phyloP scores from a whole-genome alignment of 805 yeast species.

The Yarrowia sp. region DNA sequence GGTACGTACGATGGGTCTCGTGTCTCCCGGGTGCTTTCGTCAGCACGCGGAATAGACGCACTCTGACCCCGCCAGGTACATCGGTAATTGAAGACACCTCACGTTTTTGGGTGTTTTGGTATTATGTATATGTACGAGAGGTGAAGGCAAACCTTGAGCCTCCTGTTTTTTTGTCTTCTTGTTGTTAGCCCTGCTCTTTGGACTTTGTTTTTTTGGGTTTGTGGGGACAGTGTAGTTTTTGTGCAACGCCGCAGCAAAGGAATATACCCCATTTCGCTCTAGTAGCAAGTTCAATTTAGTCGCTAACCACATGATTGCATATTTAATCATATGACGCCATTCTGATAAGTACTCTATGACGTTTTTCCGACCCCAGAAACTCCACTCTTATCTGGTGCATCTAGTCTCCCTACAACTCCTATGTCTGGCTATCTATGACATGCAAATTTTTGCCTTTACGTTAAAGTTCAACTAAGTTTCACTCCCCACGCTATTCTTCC shows the following conservation, averaged over 20 bases:
- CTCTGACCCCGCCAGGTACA: not conserved
- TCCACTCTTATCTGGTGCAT: not conserved
- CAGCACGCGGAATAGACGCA: not conserved
- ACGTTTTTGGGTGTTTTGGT: not conserved
- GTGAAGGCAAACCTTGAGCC: constrained; percentile 8
- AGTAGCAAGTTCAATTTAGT: not conserved
- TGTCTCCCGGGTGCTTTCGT: not conserved
- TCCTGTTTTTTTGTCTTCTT: constrained; percentile 2
- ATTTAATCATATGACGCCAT: not conserved
- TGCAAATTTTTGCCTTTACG: constrained; percentile 20
- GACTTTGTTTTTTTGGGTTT: constrained; percentile 1
- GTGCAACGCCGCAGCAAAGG: constrained; percentile 6
- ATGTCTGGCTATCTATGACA: constrained; percentile 20
- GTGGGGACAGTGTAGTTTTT: constrained; percentile 19
- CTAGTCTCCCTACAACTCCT: not conserved
- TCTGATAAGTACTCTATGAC: not conserved
- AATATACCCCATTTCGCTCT: not conserved
- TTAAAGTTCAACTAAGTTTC: constrained; percentile 20
- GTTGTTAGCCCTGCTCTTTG: constrained; percentile 16
- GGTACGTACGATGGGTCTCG: not conserved
- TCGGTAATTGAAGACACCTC: constrained; percentile 3
- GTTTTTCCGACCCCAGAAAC: not conserved
- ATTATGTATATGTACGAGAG: not conserved
- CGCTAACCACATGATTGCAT: not conserved
- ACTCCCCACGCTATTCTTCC: constrained; percentile 25